Evolutionary conservation across 2,329 filamentous ascomycete genomes (phyloP).

Genomic region (Chrysosporium queenslandicum): DNA sequence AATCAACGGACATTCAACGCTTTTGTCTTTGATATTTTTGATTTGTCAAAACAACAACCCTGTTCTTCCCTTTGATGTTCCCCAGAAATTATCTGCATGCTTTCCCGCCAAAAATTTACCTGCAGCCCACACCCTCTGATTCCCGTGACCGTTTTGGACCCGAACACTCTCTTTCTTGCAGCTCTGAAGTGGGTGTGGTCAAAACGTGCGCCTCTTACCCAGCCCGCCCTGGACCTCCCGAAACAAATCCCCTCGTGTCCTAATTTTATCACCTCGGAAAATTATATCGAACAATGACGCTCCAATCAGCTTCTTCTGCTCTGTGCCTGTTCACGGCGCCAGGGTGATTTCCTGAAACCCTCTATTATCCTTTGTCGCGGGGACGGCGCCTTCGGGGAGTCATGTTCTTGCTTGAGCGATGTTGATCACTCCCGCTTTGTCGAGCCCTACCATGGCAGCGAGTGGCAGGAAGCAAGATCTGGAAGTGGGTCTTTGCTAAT

Average conservation of each 20-base stretch:
- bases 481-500: background rate
- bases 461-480: background rate
- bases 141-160: constrained; percentile 11
- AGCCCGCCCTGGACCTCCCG: background rate
- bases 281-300: background rate
- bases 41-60: background rate
- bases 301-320: background rate
- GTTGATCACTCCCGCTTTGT: background rate
- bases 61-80: background rate
- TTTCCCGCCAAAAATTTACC: constrained; percentile 1
- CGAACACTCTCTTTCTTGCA: constrained; percentile 3
- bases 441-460: background rate
- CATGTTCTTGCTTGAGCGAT: background rate
- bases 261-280: background rate
- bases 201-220: constrained; percentile 1
- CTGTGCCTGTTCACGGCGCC: background rate
- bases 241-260: background rate
- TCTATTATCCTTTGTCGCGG: background rate
- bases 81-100: constrained; percentile 5
- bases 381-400: background rate
- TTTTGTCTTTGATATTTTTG: background rate
- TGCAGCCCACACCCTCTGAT: background rate
- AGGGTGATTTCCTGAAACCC: background rate
- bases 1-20: background rate
- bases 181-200: constrained; percentile 4